Base-by-base conservation (phyloP, 345 rosid genomes). In the Citrus hindsii region DNA sequence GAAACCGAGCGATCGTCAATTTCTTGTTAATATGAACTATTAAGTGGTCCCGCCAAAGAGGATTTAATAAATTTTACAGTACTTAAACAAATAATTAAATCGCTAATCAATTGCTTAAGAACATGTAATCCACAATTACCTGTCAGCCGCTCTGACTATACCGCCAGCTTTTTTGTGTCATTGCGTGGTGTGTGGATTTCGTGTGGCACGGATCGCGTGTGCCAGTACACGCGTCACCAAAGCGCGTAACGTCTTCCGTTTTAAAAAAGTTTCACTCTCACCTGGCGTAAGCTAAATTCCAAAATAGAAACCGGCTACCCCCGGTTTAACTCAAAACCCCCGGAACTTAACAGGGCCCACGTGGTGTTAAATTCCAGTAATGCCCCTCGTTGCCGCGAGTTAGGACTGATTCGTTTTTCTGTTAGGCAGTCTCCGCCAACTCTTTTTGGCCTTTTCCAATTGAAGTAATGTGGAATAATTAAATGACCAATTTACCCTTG, bases 361-460 rank as follows among this genome's bases (percentile, higher is more conserved):
- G 1, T 18, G 0, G 3, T 1, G 1, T 18, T 13, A 12, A 71
- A 62, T 68, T 51, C 35, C 84, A 46, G 1, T 7, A 22, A 19
- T 55, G 56, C 72, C 82, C 79, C 66, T 68, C 37, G 1, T 58
- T 2, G 12, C 46, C 64, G 25, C 38, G 81, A 79, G 69, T 74
- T 77, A 7, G 77, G 88, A 59, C 8, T 38, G 79, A 76, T 85
- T 73, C 83, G 79, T 55, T 87, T 66, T 72, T 80, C 84, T 32
- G 80, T 78, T 70, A 74, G 83, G 85, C 90, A 32, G 79, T 83
- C 80, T 73, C 78, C 79, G 55, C 83, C 83, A 67, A 75, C 79
- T 63, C 65, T 18, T 33, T 65, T 65, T 65, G 0, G 42, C 42
- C 69, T 70, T 72, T 72, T 30, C 33, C 48, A 1, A 25, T 55